Evolutionary conservation across 768 basidiomycete species (phyloP), one percentile per base, ranked within the genome.

Genomic region (Multifurca ochricompacta): DNA sequence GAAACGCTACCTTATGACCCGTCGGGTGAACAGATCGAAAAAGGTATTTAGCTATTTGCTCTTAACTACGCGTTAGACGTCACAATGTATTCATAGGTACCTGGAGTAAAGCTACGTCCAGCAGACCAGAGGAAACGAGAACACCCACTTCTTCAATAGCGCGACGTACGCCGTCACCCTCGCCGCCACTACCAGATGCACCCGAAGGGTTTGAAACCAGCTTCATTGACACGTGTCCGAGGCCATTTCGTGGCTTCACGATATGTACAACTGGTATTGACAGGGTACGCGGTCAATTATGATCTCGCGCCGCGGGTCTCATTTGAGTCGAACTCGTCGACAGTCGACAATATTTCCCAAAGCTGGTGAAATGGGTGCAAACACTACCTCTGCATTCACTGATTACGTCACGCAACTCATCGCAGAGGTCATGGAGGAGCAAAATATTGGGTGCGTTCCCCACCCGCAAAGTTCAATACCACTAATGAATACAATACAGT

Each of bases 331-430:
- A 18, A 16, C 7, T 13, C 23, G 6, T 36, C 32, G 31, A 7
- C 48, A 93, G 91, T 75, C 80, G 0, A 75, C 77, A 2, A 59
- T 94, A 31, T 88, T 88, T 65, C 82, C 81, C 56, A 79, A 87
- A 63, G 90, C 88, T 0, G 70, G 79, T 21, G 85, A 92, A 60
- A 82, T 96, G 13, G 93, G 93, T 10, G 93, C 90, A 25, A 70
- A 69, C 3, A 74, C 79, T 40, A 75, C 79, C 14, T 77, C 70
- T 30, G 84, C 88, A 45, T 83, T 95, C 58, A 97, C 91, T 0
- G 85, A 91, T 65, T 74, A 74, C 42, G 85, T 89, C n/a, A 94
- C 91, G 0, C 92, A 95, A 72, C 77, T 97, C 19, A 74, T 97
- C 37, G 90, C 92, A 0, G 71, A 69, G n/a, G 75, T n/a, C 83